Evolutionary conservation across 2,329 filamentous ascomycete species (phyloP).

Genomic region (Phyllosticta citrichinensis): DNA sequence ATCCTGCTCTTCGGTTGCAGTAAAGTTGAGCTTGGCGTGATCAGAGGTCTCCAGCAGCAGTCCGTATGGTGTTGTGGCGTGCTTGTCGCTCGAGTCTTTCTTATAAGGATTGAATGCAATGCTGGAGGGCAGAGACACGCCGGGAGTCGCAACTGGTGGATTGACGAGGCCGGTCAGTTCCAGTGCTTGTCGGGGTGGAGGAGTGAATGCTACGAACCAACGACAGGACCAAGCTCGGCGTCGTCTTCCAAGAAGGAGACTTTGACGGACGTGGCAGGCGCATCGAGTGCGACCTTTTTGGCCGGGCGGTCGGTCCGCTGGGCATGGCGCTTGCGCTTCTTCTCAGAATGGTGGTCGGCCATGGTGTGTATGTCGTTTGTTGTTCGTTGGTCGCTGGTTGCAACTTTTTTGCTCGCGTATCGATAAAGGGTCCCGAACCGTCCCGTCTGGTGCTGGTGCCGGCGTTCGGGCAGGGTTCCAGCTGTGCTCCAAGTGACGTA

Average conservation of each 20-base stretch:
- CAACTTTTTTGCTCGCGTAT: slow-evolving; percentile 2
- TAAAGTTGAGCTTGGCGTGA: slow-evolving; percentile 51
- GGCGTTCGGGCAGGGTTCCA: too few relatives aligned
- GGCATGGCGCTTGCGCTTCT: slow-evolving; percentile 29
- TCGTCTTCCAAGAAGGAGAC: slow-evolving; percentile 39
- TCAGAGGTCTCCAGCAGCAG: slow-evolving; percentile 51
- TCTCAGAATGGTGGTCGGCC: slow-evolving; percentile 17
- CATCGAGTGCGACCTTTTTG: slow-evolving; percentile 38
- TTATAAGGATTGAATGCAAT: slow-evolving; percentile 42
- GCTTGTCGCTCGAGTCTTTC: slow-evolving; percentile 22
- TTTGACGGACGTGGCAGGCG: slow-evolving; percentile 26
- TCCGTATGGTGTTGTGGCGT: slow-evolving; percentile 31
- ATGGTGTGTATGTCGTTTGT: slow-evolving; percentile 13
- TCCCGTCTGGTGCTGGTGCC: too few relatives aligned
- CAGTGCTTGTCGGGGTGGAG: not conserved
- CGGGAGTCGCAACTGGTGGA: slow-evolving; percentile 32
- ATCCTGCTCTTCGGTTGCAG: slow-evolving; percentile 41
- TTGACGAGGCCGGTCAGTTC: slow-evolving; percentile 2
- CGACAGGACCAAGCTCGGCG: slow-evolving; percentile 38
- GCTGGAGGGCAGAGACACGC: slow-evolving; percentile 29
- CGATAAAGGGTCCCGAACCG: too few relatives aligned
- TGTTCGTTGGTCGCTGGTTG: not conserved
- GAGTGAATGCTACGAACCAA: slow-evolving; percentile 32
- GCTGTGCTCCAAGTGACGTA: too few relatives aligned
- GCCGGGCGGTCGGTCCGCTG: slow-evolving; percentile 17